Evolutionary conservation across 2,329 filamentous ascomycete genomes (phyloP).

Genomic region (Pseudogymnoascus sp.): DNA sequence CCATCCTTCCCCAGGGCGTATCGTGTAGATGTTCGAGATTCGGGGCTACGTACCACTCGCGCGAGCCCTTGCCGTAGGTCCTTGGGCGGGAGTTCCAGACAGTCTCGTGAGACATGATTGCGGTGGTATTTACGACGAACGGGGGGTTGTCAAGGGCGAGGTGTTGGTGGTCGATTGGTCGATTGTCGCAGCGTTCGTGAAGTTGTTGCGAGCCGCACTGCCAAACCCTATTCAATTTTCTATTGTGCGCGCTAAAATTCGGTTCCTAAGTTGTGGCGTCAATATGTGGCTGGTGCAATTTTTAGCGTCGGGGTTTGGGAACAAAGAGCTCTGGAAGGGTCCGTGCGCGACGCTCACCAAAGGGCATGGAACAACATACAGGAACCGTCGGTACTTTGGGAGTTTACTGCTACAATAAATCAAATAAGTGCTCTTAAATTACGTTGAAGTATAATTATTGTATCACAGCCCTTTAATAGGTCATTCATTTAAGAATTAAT

Average conservation of each 20-base stretch:
- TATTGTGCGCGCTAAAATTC: conserved; percentile 10
- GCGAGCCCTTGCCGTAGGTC: conserved; percentile 93
- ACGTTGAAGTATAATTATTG: background rate
- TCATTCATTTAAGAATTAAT: background rate
- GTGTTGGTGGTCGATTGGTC: conserved; percentile 8
- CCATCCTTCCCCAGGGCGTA: conserved; percentile 19
- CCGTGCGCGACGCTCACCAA: background rate
- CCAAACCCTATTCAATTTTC: conserved; percentile 7
- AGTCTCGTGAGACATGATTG: conserved; percentile 81
- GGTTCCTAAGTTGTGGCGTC: conserved; percentile 4
- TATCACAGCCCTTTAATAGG: background rate
- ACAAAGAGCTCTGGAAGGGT: background rate
- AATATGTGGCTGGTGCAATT: conserved; percentile 4
- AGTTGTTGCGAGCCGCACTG: conserved; percentile 8
- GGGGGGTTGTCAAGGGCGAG: conserved; percentile 10
- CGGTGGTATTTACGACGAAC: conserved; percentile 14
- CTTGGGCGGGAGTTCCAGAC: conserved; percentile 99
- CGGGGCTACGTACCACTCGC: conserved; percentile 64
- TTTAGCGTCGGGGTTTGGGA: conserved; percentile 1
- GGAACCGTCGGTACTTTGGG: background rate
- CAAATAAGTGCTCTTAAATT: background rate
- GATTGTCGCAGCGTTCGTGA: conserved; percentile 8
- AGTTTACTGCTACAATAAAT: background rate
- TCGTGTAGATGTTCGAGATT: conserved; percentile 16
- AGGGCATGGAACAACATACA: background rate